Conservation (phyloP, 1,284 basidiomycete species). For the Marasmius oreades region DNA sequence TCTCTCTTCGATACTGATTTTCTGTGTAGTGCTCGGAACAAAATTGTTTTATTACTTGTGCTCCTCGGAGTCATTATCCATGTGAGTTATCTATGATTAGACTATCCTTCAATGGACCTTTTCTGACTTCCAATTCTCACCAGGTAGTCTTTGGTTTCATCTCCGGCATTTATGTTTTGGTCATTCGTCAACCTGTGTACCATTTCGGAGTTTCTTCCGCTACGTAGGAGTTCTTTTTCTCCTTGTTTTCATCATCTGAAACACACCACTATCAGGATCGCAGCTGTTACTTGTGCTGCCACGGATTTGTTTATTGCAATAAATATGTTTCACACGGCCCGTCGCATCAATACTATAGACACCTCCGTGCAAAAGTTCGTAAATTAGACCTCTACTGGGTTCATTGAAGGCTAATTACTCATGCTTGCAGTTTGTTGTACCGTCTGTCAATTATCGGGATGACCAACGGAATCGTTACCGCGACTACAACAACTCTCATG, state of each 20-base stretch:
- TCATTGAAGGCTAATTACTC: background rate
- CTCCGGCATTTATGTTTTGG: background rate
- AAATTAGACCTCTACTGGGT: no score
- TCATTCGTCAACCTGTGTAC: background rate
- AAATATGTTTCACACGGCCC: conserved; percentile 1
- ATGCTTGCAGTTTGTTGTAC: background rate
- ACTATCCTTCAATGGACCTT: background rate
- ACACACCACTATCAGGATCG: background rate
- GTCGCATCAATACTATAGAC: conserved; percentile 1
- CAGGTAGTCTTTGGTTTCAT: background rate
- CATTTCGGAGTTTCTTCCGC: background rate
- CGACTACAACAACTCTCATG: conserved; percentile 5
- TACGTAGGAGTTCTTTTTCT: background rate
- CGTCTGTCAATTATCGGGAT: conserved; percentile 10
- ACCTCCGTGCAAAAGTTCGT: conserved; percentile 5
- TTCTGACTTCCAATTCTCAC: background rate
- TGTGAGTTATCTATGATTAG: background rate
- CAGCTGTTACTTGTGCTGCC: conserved; percentile 4
- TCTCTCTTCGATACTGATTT: background rate
- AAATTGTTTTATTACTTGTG: background rate
- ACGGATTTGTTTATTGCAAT: conserved; percentile 10
- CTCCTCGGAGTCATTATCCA: background rate
- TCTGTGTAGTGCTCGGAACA: conserved; percentile 5
- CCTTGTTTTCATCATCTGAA: background rate
- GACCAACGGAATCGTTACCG: conserved; percentile 6